These are phyloP conservation scores for Termitomyces sp. DNA, from an alignment of 768 basidiomycete species.

Conservation along the genomic window DNA sequence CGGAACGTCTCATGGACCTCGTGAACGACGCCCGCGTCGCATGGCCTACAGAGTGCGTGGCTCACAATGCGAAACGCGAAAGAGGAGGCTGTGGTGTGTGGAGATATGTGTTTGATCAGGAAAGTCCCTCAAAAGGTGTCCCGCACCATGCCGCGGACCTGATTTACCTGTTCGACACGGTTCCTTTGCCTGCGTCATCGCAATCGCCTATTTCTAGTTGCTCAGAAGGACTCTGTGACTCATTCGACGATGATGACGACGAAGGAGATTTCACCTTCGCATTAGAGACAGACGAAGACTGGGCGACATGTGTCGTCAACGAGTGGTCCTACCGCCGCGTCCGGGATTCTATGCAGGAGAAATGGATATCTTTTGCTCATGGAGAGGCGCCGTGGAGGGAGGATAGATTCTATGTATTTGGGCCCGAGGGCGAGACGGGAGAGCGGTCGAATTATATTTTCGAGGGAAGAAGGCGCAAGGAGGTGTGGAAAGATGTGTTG, in stretches of 20 bases:
- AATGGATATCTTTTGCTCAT: constrained; percentile 72
- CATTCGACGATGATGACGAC: constrained; percentile 29
- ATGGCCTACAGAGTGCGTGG: constrained; percentile 70
- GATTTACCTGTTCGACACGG: constrained; percentile 75
- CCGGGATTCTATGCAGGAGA: constrained; percentile 63
- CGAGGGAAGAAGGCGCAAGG: constrained; percentile 52
- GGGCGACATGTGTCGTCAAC: constrained; percentile 56
- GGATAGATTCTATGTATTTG: constrained; percentile 71
- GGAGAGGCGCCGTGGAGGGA: constrained; percentile 69
- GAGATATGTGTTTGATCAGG: constrained; percentile 82
- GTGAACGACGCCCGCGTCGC: constrained; percentile 70
- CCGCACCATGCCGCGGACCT: constrained; percentile 71
- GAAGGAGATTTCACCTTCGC: constrained; percentile 26
- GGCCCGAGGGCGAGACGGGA: constrained; percentile 77
- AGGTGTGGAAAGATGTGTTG: constrained; percentile 59
- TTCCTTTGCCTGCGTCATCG: constrained; percentile 42
- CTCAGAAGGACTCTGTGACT: constrained; percentile 25
- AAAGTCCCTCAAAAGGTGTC: constrained; percentile 55
- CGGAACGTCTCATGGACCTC: constrained; percentile 64
- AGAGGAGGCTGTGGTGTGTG: constrained; percentile 59
- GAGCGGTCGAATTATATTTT: constrained; percentile 64
- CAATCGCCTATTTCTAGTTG: constrained; percentile 10
- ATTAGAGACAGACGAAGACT: constrained; percentile 28
- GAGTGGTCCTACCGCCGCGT: constrained; percentile 63
- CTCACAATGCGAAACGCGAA: constrained; percentile 40